A percentile compares a stretch with the other conserved stretches of the same genome.
phyloP scores from a whole-genome alignment of 257 asterid species.

The Coffea canephora region DNA sequence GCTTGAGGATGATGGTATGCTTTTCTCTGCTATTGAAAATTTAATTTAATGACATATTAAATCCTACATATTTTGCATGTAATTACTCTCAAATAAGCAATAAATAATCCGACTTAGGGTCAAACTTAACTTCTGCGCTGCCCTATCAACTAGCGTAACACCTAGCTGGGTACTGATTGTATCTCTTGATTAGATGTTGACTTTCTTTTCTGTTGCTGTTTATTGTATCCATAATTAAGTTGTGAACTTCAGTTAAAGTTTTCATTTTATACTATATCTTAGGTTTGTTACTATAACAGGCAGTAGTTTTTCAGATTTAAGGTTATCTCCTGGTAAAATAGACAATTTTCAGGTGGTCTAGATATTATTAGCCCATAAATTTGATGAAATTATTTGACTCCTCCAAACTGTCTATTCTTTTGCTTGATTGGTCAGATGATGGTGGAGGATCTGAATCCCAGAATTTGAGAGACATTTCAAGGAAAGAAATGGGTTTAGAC shows the following conservation, averaged over 20 bases:
- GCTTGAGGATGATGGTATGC: slow-evolving; percentile 18
- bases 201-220: neutral
- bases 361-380: neutral
- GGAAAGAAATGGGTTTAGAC: slow-evolving; percentile 94
- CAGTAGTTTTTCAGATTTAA: too few species aligned
- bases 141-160: too few species aligned
- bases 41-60: neutral
- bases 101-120: neutral
- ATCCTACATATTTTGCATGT: neutral
- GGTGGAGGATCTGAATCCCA: slow-evolving; percentile 38
- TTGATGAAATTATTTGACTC: neutral
- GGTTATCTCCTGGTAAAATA: neutral
- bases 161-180: neutral
- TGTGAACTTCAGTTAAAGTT: neutral
- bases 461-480: slow-evolving; percentile 29
- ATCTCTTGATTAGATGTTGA: neutral
- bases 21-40: too few species aligned
- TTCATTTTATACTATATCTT: neutral
- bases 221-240: neutral
- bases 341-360: neutral
- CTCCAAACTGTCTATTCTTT: neutral
- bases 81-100: neutral
- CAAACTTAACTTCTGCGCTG: neutral
- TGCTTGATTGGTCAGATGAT: slow-evolving; percentile 29
- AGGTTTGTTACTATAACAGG: neutral